Conservation (phyloP, 2,329 filamentous ascomycete species). For the Pseudonectria buxi region DNA sequence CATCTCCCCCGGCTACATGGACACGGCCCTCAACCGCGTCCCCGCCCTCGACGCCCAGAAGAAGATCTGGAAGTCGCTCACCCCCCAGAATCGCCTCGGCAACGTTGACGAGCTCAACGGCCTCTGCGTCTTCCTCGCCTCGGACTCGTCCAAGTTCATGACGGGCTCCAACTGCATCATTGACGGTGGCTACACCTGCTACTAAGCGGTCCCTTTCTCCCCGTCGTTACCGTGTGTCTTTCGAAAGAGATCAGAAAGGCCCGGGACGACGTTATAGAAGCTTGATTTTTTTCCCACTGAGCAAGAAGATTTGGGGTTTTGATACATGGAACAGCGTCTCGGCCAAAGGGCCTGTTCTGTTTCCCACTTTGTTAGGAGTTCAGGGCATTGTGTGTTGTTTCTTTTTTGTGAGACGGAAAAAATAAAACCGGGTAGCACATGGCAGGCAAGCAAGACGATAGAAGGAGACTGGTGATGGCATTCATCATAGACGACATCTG, state of each 20-base stretch:
- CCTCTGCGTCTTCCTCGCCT: conserved; percentile 68
- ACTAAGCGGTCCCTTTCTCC: conserved; percentile 31
- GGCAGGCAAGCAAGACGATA: conserved; percentile 3
- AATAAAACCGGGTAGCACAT: conserved; percentile 5
- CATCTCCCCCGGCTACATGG: conserved; percentile 82
- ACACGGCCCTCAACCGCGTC: conserved; percentile 73
- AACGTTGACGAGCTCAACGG: conserved; percentile 71
- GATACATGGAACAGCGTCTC: too few relatives aligned
- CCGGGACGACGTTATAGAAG: neutral
- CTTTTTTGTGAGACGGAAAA: conserved; percentile 6
- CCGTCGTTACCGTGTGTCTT: neutral
- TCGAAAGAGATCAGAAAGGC: neutral
- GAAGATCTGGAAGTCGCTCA: conserved; percentile 70
- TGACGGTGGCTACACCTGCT: conserved; percentile 63
- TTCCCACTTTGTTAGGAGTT: conserved; percentile 14
- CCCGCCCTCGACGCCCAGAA: conserved; percentile 73
- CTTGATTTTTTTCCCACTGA: too few relatives aligned
- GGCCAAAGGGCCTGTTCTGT: conserved; percentile 3
- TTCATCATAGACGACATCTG: too few relatives aligned
- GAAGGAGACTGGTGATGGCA: conserved; percentile 5
- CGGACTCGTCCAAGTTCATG: conserved; percentile 68
- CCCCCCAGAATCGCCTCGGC: conserved; percentile 67
- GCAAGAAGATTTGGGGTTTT: too few relatives aligned
- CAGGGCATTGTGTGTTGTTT: conserved; percentile 6
- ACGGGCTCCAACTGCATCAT: conserved; percentile 68